phyloP scores from a whole-genome alignment of 1,284 basidiomycete species.

The Cutaneotrichosporon cutaneum region DNA sequence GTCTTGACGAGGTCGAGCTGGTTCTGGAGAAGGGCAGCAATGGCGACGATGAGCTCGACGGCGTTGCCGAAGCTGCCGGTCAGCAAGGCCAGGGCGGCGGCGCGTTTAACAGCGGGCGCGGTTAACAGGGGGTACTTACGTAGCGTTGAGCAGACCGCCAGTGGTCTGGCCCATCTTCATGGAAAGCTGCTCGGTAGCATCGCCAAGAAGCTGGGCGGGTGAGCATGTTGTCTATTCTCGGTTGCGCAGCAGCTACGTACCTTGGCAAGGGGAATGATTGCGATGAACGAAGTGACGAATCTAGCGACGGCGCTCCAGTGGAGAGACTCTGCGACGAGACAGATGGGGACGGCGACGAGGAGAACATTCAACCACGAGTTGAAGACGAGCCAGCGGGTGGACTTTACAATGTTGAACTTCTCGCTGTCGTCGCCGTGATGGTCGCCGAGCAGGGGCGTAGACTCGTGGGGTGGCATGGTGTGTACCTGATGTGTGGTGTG shows the following conservation, averaged over 20 bases:
- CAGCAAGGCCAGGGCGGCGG: not conserved
- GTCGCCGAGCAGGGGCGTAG: constrained; percentile 24
- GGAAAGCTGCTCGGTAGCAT: constrained; percentile 83
- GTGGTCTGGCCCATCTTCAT: constrained; percentile 74
- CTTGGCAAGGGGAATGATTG: constrained; percentile 83
- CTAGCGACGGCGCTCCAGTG: constrained; percentile 75
- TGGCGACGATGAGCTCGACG: constrained; percentile 73
- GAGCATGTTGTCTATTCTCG: not conserved
- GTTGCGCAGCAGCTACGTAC: constrained; percentile 49
- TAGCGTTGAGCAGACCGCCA: constrained; percentile 81
- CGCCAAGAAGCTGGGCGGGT: constrained; percentile 56
- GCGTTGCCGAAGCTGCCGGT: constrained; percentile 53
- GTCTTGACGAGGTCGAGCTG: constrained; percentile 84
- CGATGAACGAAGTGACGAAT: constrained; percentile 79
- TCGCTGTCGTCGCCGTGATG: constrained; percentile 1
- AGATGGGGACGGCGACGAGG: constrained; percentile 72
- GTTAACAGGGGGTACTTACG: constrained; percentile 61
- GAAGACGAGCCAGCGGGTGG: constrained; percentile 65
- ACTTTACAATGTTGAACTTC: constrained; percentile 52
- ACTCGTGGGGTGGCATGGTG: constrained; percentile 32
- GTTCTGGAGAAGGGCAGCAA: constrained; percentile 78
- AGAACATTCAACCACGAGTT: constrained; percentile 74
- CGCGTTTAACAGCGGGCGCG: not conserved
- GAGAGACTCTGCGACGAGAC: constrained; percentile 55
- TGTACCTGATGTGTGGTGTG: not conserved